Conservation (phyloP, 2,329 filamentous ascomycete genomes). For the Hortaea sp. region DNA sequence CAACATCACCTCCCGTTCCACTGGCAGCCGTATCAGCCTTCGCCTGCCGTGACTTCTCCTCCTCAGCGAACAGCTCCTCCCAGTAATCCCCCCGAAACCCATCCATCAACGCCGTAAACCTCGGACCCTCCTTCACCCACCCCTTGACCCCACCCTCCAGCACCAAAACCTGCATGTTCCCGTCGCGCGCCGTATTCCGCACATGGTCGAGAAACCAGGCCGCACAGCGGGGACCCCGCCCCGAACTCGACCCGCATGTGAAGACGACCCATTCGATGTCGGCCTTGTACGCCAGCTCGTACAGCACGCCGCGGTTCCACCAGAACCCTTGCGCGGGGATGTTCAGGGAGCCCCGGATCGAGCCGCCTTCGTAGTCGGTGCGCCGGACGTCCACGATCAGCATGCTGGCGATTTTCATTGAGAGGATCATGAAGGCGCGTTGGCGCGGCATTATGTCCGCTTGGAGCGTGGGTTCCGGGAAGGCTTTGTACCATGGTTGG, state of each 20-base stretch:
- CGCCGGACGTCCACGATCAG: constrained; percentile 37
- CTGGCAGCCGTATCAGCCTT: constrained; percentile 2
- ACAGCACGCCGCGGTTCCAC: constrained; percentile 34
- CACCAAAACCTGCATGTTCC: constrained; percentile 31
- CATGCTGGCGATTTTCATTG: constrained; percentile 27
- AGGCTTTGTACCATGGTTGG: constrained; percentile 32
- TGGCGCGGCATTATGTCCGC: constrained; percentile 30
- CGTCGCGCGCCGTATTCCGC: constrained; percentile 24
- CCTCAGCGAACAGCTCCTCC: constrained; percentile 27
- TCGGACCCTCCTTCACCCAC: constrained; percentile 33
- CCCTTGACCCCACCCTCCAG: constrained; percentile 36
- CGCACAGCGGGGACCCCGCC: constrained; percentile 26
- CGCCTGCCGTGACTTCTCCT: constrained; percentile 12
- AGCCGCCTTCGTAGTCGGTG: constrained; percentile 38
- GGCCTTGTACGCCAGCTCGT: constrained; percentile 34
- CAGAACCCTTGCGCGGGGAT: constrained; percentile 40
- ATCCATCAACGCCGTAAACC: constrained; percentile 30
- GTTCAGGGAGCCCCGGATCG: constrained; percentile 36
- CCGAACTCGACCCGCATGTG: constrained; percentile 31
- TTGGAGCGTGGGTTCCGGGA: constrained; percentile 30
- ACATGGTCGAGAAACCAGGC: constrained; percentile 28
- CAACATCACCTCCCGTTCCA: constrained; percentile 1
- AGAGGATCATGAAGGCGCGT: constrained; percentile 26
- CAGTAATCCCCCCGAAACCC: constrained; percentile 32
- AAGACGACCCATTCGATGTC: constrained; percentile 38